Evolutionary conservation across 345 rosid species (phyloP), one percentile per base, ranked within the genome.

Genomic region (Populus simonii): DNA sequence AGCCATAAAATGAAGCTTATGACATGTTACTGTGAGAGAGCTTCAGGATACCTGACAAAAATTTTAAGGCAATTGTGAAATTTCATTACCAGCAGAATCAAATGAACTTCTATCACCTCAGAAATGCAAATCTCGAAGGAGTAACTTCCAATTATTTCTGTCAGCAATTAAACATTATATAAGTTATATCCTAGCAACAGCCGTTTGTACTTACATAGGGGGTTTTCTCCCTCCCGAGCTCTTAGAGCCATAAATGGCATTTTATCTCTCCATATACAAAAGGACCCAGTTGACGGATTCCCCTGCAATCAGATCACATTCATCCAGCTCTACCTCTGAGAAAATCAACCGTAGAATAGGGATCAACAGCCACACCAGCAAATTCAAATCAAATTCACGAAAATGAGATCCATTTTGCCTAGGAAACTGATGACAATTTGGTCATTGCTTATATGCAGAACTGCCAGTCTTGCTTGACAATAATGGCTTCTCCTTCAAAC

Each of bases 371-470:
- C 80, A 74, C 25, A 51, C 84, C 68, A 80, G 85, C 76, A 72
- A 74, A 83, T 74, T 66, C 76, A 79, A 81, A 83, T 74, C 49
- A 84, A 82, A 76, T 70, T 83, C 76, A 70, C 29, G 27, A 49
- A 66, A 35, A 62, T 29, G 71, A 65, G 72, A 74, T 38, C 70
- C 8, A 36, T 43, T 76, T 66, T 65, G 79, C 73, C 82, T 68
- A 5, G 2, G 7, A 67, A 65, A 77, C 45, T 73, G 73, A 77
- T 20, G 81, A 75, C 17, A 25, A 77, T 84, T 69, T 87, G 83
- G 79, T 90, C 87, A 91, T 86, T 93, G 91, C 80, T 87, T 93
- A 84, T 86, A 88, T 80, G 83, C 85, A 49, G 96, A 84, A 84
- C 80, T 85, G 74, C 90, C 85, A 72, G 85, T 70, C 89, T 88